phyloP scores from a whole-genome alignment of 495 filamentous ascomycete species.

The Penicillium antarcticum region DNA sequence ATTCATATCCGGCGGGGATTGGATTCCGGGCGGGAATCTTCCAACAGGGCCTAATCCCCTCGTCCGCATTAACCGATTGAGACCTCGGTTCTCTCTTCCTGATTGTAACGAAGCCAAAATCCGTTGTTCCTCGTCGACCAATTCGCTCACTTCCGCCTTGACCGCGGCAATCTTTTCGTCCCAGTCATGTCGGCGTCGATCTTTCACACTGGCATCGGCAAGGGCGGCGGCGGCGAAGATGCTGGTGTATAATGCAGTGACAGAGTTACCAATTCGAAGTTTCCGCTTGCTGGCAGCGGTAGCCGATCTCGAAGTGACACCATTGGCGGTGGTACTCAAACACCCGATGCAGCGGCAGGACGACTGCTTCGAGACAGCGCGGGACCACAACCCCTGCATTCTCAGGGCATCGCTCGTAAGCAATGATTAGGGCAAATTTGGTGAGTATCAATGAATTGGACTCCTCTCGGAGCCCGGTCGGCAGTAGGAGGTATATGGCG shows the following conservation, averaged over 20 bases:
- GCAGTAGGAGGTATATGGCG: constrained; percentile 9
- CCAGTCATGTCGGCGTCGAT: constrained; percentile 58
- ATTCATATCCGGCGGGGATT: constrained; percentile 7
- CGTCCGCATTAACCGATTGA: constrained; percentile 19
- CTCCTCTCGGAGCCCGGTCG: constrained; percentile 20
- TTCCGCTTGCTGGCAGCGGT: constrained; percentile 50
- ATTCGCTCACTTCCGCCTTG: constrained; percentile 41
- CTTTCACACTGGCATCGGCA: constrained; percentile 61
- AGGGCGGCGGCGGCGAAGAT: constrained; percentile 71
- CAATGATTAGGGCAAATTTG: background rate
- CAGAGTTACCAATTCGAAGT: constrained; percentile 56
- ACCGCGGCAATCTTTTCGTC: constrained; percentile 53
- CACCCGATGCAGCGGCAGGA: constrained; percentile 64
- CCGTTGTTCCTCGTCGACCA: constrained; percentile 42
- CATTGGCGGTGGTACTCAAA: constrained; percentile 49
- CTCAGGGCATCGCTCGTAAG: constrained; percentile 32
- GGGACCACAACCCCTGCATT: constrained; percentile 74
- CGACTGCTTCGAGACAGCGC: constrained; percentile 58
- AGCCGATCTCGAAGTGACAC: constrained; percentile 49
- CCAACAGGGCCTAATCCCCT: constrained; percentile 21
- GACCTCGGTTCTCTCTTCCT: constrained; percentile 17
- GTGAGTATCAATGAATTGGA: constrained; percentile 6
- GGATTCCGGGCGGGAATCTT: constrained; percentile 2
- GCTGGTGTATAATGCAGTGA: constrained; percentile 68
- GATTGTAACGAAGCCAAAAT: constrained; percentile 28